Conservation (phyloP, 352 stramenopile species). For the Phytophthora hybrid region DNA sequence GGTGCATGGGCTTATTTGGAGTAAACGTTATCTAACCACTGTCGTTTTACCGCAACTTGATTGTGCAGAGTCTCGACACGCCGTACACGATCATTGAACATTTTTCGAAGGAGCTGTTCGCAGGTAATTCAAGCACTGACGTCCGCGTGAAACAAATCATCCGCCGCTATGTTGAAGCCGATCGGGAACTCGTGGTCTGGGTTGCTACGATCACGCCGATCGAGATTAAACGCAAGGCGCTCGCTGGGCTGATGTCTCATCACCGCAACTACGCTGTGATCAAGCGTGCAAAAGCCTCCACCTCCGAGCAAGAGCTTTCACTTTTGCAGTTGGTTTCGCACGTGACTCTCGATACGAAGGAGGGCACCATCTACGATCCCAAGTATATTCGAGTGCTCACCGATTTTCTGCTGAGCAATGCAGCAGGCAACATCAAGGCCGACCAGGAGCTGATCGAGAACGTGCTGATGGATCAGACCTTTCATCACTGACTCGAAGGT, state of each 20-base stretch:
- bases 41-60: background rate
- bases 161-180: conserved; percentile 32
- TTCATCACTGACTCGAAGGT: conserved; percentile 7
- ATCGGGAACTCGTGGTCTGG: conserved; percentile 42
- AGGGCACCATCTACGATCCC: conserved; percentile 39
- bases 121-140: conserved; percentile 36
- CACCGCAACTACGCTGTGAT: conserved; percentile 70
- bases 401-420: conserved; percentile 53
- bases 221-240: conserved; percentile 28
- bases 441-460: conserved; percentile 58
- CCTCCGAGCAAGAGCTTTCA: conserved; percentile 35
- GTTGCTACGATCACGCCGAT: conserved; percentile 34
- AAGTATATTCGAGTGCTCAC: conserved; percentile 48
- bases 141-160: conserved; percentile 40
- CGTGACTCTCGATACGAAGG: conserved; percentile 50
- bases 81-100: conserved; percentile 46
- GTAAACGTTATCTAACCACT: background rate
- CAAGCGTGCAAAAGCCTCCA: conserved; percentile 43
- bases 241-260: conserved; percentile 39
- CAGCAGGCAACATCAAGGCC: conserved; percentile 47
- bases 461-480: conserved; percentile 39
- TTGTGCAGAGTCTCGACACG: conserved; percentile 24
- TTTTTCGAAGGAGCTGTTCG: conserved; percentile 44
- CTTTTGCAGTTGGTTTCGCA: conserved; percentile 59
- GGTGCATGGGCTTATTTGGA: background rate